Conservation (phyloP, 148 eudicot species). For the Gaultheria prostrata region DNA sequence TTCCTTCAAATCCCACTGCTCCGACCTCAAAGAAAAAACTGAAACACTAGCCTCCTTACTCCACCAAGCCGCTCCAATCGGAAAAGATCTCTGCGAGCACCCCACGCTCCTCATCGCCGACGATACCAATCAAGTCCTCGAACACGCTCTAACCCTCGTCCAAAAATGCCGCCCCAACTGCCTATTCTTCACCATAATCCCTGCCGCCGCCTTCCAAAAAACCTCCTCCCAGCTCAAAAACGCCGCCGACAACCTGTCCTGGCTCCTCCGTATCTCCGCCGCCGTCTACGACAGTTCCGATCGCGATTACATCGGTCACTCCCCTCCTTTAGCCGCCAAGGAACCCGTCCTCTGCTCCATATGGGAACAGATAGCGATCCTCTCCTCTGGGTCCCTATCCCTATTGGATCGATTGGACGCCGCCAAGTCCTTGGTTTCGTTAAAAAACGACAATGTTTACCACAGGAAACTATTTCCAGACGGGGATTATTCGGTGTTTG, state of each 20-base stretch:
- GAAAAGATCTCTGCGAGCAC: constrained; percentile 13
- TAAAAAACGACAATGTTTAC: neutral
- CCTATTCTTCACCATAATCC: neutral
- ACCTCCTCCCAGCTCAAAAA: neutral
- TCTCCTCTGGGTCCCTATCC: neutral
- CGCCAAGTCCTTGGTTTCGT: neutral
- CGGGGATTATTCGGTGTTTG: constrained; percentile 10
- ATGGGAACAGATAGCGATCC: constrained; percentile 11
- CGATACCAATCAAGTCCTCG: constrained; percentile 6
- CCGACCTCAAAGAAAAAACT: neutral
- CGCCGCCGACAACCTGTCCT: constrained; percentile 9
- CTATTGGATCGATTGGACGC: constrained; percentile 2
- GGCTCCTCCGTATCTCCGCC: constrained; percentile 13
- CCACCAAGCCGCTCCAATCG: constrained; percentile 3
- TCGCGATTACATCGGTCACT: neutral
- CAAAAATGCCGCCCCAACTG: neutral
- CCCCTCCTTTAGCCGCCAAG: constrained; percentile 14
- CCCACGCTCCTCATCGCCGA: constrained; percentile 5
- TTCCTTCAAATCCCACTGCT: neutral
- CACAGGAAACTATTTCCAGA: neutral
- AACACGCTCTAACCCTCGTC: neutral
- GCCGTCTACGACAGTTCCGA: neutral
- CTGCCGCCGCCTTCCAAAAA: constrained; percentile 7
- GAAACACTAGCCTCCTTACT: neutral
- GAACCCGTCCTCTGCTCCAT: constrained; percentile 15